Conservation (phyloP, 805 yeast species). For the Tetrapisispora taiwanensis region DNA sequence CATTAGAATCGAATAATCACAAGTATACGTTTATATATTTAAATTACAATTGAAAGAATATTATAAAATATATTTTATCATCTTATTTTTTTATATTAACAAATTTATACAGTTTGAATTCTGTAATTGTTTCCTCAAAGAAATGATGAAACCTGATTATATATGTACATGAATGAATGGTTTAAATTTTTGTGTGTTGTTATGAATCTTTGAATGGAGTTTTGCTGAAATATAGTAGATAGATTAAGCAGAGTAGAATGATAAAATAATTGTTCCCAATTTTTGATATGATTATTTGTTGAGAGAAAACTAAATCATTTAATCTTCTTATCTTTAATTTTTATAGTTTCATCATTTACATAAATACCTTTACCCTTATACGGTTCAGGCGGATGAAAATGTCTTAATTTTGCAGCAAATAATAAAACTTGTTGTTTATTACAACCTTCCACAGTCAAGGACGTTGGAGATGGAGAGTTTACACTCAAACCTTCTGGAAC, state of each 20-base stretch:
- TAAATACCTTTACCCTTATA: slow-evolving; percentile 97
- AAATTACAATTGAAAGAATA: too few relatives aligned
- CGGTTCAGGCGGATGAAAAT: slow-evolving; percentile 92
- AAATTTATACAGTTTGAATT: neutral
- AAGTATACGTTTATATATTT: too few relatives aligned
- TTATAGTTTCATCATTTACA: slow-evolving; percentile 83
- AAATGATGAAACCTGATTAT: neutral
- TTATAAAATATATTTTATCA: too few relatives aligned
- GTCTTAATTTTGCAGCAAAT: slow-evolving; percentile 82
- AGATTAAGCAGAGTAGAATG: too few relatives aligned
- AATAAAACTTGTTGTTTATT: slow-evolving; percentile 79
- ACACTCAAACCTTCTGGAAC: slow-evolving; percentile 74
- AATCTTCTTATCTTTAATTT: slow-evolving; percentile 84
- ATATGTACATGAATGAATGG: neutral
- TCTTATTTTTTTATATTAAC: too few relatives aligned
- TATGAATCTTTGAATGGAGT: neutral
- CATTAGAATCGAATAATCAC: too few relatives aligned
- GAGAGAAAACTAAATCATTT: too few relatives aligned
- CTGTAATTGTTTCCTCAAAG: neutral
- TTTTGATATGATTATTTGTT: too few relatives aligned
- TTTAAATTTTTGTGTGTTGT: too few relatives aligned
- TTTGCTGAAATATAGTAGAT: too few relatives aligned
- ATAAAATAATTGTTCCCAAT: neutral
- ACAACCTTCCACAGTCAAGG: slow-evolving; percentile 75
- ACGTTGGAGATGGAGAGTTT: slow-evolving; percentile 72